These are phyloP conservation scores for Daldinia sp. DNA, from an alignment of 2,329 filamentous ascomycete genomes.

Conservation along the genomic window DNA sequence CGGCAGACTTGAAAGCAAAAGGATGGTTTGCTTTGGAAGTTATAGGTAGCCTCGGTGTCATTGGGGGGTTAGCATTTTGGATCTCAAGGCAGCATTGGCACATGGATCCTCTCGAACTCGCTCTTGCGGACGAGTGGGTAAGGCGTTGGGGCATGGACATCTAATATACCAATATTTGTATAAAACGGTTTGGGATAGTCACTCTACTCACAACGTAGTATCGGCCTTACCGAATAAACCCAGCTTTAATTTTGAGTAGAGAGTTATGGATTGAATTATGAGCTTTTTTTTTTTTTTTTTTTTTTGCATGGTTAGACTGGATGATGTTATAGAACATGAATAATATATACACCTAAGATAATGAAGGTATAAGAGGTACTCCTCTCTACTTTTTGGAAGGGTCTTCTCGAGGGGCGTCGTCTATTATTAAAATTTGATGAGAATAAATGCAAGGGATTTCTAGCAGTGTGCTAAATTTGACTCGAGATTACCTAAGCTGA, in stretches of 20 bases:
- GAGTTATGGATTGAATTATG: background rate
- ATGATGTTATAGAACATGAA: background rate
- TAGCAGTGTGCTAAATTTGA: conserved; percentile 1
- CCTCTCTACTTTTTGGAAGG: background rate
- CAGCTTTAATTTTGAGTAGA: conserved; percentile 24
- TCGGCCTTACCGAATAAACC: conserved; percentile 30
- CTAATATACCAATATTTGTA: conserved; percentile 38
- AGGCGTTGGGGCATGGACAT: conserved; percentile 47
- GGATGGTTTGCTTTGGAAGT: conserved; percentile 79
- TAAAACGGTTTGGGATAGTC: conserved; percentile 16
- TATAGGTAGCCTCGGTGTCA: conserved; percentile 77
- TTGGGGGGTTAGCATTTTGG: conserved; percentile 79
- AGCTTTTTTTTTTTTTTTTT: too few species aligned
- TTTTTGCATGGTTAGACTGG: background rate
- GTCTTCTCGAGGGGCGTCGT: background rate
- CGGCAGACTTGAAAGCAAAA: conserved; percentile 72
- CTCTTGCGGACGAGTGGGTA: conserved; percentile 49
- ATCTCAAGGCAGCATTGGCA: conserved; percentile 58
- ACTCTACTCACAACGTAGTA: conserved; percentile 31
- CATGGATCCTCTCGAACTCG: conserved; percentile 47
- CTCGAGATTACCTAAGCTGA: background rate
- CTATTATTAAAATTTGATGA: background rate
- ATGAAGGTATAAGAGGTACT: background rate
- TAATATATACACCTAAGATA: background rate
- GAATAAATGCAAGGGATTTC: background rate